Conservation (phyloP, 2,329 filamentous ascomycete species). For the Aspergillus puulaauensis region DNA sequence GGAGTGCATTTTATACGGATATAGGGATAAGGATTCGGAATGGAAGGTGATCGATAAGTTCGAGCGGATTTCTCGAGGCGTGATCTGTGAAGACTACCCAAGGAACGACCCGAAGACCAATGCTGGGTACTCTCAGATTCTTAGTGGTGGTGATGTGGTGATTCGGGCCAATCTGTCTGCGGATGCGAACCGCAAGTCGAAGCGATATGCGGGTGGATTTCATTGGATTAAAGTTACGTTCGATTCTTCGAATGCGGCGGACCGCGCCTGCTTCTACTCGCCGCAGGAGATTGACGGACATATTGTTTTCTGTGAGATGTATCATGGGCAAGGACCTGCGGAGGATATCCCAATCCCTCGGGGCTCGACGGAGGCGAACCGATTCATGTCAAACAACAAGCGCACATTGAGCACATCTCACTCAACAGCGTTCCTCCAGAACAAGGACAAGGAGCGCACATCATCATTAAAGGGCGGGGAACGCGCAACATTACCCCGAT, state of each 20-base stretch:
- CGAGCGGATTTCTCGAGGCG: constrained; percentile 75
- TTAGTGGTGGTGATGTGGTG: constrained; percentile 70
- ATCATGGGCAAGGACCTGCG: constrained; percentile 62
- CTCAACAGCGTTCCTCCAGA: constrained; percentile 34
- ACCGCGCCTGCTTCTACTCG: constrained; percentile 67
- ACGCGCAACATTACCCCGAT: constrained; percentile 41
- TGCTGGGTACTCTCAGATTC: constrained; percentile 68
- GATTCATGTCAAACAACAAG: constrained; percentile 28
- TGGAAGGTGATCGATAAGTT: constrained; percentile 89
- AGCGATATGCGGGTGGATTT: constrained; percentile 76
- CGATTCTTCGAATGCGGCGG: constrained; percentile 69
- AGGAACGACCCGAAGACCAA: constrained; percentile 73
- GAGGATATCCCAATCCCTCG: constrained; percentile 65
- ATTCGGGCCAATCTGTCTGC: constrained; percentile 66
- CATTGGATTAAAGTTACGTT: constrained; percentile 93
- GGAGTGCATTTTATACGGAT: constrained; percentile 84
- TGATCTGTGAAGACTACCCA: constrained; percentile 90
- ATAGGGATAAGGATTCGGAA: constrained; percentile 63
- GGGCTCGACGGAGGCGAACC: constrained; percentile 29
- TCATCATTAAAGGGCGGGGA: constrained; percentile 14
- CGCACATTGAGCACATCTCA: constrained; percentile 37
- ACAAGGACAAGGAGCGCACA: constrained; percentile 32
- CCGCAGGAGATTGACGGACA: constrained; percentile 71
- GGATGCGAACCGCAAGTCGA: constrained; percentile 75
- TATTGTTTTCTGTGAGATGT: constrained; percentile 69